phyloP scores from a whole-genome alignment of 1,284 basidiomycete species.

The Takashimella tepidaria region DNA sequence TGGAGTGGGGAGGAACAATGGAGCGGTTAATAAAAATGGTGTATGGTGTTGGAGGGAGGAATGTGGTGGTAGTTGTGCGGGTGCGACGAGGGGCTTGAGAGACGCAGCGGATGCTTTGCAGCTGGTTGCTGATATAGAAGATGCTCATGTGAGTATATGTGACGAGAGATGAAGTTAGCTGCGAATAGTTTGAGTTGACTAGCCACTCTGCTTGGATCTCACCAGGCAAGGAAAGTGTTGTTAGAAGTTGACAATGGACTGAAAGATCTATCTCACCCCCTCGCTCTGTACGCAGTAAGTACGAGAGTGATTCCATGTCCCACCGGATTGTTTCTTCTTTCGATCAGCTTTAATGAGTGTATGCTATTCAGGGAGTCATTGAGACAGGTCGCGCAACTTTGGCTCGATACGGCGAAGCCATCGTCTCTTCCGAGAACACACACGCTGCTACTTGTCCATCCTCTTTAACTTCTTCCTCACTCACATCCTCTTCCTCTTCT shows the following conservation, averaged over 20 bases:
- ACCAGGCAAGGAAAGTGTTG: neutral
- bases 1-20: neutral
- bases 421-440: neutral
- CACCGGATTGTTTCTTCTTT: too few relatives aligned
- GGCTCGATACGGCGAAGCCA: neutral
- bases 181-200: neutral
- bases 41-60: neutral
- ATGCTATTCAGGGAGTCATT: neutral
- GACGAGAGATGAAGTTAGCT: neutral
- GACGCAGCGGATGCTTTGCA: neutral
- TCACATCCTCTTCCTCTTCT: neutral
- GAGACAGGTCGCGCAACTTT: neutral
- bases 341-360: too few relatives aligned
- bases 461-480: neutral
- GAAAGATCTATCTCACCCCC: neutral
- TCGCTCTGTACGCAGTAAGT: neutral
- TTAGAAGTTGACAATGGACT: neutral
- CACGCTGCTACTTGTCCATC: neutral
- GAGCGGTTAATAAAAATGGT: neutral
- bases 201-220: neutral
- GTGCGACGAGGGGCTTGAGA: neutral
- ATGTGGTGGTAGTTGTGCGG: neutral
- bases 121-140: neutral
- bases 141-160: neutral
- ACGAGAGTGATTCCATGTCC: too few relatives aligned